Evolutionary conservation across 352 stramenopile genomes (phyloP), one percentile per base, ranked within the genome.

Genomic region (Globisporangium viniferum): DNA sequence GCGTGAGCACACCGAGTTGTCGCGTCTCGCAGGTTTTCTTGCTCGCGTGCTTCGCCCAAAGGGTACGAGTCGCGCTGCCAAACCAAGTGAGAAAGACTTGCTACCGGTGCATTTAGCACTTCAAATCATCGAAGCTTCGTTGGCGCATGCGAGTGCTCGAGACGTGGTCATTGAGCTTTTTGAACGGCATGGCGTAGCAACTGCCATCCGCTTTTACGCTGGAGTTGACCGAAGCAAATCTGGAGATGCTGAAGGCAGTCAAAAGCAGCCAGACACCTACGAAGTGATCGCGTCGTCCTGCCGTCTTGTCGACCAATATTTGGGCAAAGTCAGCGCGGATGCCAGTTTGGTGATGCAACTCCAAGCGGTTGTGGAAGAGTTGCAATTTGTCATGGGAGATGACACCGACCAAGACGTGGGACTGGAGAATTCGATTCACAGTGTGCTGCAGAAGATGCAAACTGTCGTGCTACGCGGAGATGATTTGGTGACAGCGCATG

Each of bases 161-260:
- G 56, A 74, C 12, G 49, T 59, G 8, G 69, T 76, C 31, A 71
- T 71, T 36, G 64, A 70, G 27, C 67, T 87, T 29, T 88, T 88
- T 62, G 80, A 88, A 56, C 81, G 84, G 2, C 73, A 88, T 57
- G 84, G 81, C 20, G 77, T 92, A 15, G 70, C 75, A 46, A 79
- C 62, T 53, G 77, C 81, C 8, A 80, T 92, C 70, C 81, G 79
- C 12, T 82, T 74, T 9, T 89, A 87, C 59, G 81, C 76, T 0
- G 22, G 51, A 22, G 31, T 9, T 67, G 27, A 54, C 39, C 6
- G 55, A 57, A 48, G 22, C 15, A 39, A 27, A 5, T 14, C n/a
- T 29, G 29, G 24, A 20, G 31, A 55, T 54, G 6, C n/a, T 29
- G 33, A 44, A 41, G 14, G 33, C 35, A 29, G 36, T 62, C 3